Conservation (phyloP, 352 stramenopile species). For the Globisporangium solare region DNA sequence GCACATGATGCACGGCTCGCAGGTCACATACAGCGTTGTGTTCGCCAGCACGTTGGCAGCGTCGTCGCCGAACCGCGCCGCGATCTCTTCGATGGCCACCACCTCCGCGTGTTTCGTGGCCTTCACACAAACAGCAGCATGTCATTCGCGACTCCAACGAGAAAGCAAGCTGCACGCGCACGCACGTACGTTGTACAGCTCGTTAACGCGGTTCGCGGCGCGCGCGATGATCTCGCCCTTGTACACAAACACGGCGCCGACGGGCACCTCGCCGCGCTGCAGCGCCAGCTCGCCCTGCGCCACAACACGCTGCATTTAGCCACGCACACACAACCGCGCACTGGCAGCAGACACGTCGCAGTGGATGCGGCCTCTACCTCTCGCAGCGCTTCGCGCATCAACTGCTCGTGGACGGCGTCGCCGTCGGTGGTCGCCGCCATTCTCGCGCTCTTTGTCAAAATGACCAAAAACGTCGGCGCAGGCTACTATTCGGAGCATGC, state of each 20-base stretch:
- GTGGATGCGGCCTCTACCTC: slow-evolving; percentile 31
- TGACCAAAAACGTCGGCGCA: no score
- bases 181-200: slow-evolving; percentile 68
- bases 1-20: slow-evolving; percentile 95
- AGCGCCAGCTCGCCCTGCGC: slow-evolving; percentile 74
- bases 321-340: no score
- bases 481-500: background rate
- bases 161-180: background rate
- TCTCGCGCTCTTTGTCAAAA: no score
- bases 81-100: slow-evolving; percentile 85
- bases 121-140: slow-evolving; percentile 19
- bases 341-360: background rate
- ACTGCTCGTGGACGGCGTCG: slow-evolving; percentile 29
- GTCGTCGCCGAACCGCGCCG: slow-evolving; percentile 33
- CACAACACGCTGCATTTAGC: no score
- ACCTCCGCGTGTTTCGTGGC: slow-evolving; percentile 90
- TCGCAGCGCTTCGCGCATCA: slow-evolving; percentile 67
- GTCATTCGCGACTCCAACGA: background rate
- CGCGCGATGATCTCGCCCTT: slow-evolving; percentile 66
- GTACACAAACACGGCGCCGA: slow-evolving; percentile 91
- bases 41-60: slow-evolving; percentile 44
- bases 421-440: background rate
- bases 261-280: slow-evolving; percentile 80
- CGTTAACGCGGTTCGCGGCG: slow-evolving; percentile 86
- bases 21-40: slow-evolving; percentile 86